These are phyloP conservation scores for Trichoderma cornu-damae DNA, from an alignment of 2,329 filamentous ascomycete genomes.

Conservation along the genomic window DNA sequence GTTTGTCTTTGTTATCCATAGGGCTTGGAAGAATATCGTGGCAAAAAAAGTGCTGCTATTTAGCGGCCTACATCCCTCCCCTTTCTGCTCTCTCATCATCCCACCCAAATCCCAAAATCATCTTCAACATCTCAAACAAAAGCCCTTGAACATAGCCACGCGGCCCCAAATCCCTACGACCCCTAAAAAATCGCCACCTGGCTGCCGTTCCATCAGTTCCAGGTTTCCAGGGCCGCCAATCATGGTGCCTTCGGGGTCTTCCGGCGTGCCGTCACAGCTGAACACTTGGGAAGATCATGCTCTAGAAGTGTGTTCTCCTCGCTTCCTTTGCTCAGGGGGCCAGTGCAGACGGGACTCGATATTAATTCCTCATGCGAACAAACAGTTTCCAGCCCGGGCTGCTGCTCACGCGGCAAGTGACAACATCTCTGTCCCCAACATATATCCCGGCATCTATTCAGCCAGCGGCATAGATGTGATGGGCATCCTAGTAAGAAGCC, in stretches of 20 bases:
- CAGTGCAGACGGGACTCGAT: background rate
- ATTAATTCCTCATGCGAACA: constrained; percentile 2
- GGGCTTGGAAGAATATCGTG: background rate
- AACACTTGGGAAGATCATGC: constrained; percentile 36
- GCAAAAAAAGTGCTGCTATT: background rate
- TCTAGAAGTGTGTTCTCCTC: constrained; percentile 30
- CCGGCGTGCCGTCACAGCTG: constrained; percentile 22
- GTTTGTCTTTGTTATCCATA: background rate
- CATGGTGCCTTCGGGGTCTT: constrained; percentile 9
- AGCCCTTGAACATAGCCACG: no score
- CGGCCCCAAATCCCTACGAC: background rate
- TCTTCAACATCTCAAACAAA: no score
- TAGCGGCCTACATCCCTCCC: background rate
- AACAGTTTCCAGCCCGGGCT: constrained; percentile 20
- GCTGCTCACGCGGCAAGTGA: background rate
- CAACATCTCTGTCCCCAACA: constrained; percentile 32
- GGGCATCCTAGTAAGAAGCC: constrained; percentile 46
- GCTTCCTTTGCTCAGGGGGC: background rate
- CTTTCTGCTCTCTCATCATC: background rate
- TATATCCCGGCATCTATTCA: constrained; percentile 53
- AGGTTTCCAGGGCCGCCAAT: background rate
- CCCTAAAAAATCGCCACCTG: background rate
- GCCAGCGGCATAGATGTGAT: constrained; percentile 53
- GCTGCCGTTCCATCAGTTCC: background rate
- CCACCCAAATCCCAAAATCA: no score